These are phyloP conservation scores for Corrigiola litoralis DNA, from an alignment of 179 eudicot species.

Conservation along the genomic window DNA sequence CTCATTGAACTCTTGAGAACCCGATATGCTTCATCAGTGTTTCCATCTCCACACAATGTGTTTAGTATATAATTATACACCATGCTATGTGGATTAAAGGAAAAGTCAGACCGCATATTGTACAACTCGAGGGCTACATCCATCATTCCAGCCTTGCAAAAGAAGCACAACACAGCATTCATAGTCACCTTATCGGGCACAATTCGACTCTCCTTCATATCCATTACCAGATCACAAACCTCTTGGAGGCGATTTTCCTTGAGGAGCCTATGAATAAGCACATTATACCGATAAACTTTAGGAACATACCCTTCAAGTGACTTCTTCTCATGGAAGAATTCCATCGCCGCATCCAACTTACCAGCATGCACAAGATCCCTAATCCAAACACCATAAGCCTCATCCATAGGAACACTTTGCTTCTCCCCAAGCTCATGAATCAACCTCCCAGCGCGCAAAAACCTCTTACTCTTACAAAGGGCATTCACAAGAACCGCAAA, in stretches of 20 bases:
- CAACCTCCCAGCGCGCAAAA: constrained; percentile 49
- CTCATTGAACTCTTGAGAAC: constrained; percentile 45
- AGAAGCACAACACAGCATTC: constrained; percentile 68
- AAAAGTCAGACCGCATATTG: constrained; percentile 47
- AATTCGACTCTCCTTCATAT: constrained; percentile 54
- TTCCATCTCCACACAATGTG: constrained; percentile 63
- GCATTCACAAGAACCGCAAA: constrained; percentile 42
- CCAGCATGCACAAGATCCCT: constrained; percentile 52
- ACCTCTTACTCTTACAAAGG: constrained; percentile 47
- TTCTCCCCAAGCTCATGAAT: constrained; percentile 43
- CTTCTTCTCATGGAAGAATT: constrained; percentile 39
- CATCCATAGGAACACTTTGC: constrained; percentile 31
- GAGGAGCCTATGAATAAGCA: constrained; percentile 50
- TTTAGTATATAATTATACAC: constrained; percentile 63
- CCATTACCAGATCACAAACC: constrained; percentile 70
- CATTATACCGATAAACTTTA: constrained; percentile 55
- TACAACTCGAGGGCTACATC: constrained; percentile 65
- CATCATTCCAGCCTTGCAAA: constrained; percentile 83
- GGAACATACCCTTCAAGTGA: constrained; percentile 59
- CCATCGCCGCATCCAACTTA: constrained; percentile 50
- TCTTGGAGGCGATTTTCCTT: constrained; percentile 55
- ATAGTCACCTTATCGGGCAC: constrained; percentile 70
- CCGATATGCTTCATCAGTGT: constrained; percentile 55
- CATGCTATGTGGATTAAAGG: constrained; percentile 58
- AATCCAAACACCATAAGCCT: constrained; percentile 65